Percentiles rank a stretch among this genome's conserved stretches.
Evolutionary conservation across 352 stramenopile genomes (phyloP).

Genomic region (Phytophthora hybrid): DNA sequence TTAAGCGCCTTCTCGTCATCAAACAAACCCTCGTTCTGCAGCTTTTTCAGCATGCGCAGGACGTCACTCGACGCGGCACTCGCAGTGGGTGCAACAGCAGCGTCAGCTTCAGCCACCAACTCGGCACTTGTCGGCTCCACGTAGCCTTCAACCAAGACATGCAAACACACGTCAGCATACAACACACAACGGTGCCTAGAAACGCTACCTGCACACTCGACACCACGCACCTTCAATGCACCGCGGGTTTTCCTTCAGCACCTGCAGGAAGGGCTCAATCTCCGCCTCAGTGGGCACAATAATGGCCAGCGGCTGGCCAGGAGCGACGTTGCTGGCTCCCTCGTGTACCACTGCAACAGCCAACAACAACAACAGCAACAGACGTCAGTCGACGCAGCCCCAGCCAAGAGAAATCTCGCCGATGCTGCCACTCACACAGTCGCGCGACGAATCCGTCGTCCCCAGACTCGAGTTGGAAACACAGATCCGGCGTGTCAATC

Average conservation of each 20-base stretch:
- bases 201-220: not conserved
- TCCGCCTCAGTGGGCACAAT: conserved; percentile 76
- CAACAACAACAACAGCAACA: conserved; percentile 1
- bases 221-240: conserved; percentile 66
- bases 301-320: conserved; percentile 77
- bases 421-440: conserved; percentile 54
- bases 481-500: conserved; percentile 89
- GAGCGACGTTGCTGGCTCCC: conserved; percentile 58
- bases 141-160: conserved; percentile 39
- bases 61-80: conserved; percentile 69
- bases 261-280: conserved; percentile 68
- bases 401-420: not conserved
- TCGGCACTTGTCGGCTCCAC: conserved; percentile 34
- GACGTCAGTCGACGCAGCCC: conserved; percentile 7
- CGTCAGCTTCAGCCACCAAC: conserved; percentile 28
- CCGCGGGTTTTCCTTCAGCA: conserved; percentile 60
- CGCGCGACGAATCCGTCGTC: conserved; percentile 85
- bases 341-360: conserved; percentile 62
- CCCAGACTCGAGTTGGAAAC: conserved; percentile 80
- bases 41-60: conserved; percentile 74
- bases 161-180: not conserved
- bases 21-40: conserved; percentile 86
- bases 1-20: conserved; percentile 74
- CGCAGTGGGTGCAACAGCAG: conserved; percentile 27
- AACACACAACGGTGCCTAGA: not conserved